A percentile compares a stretch with the other conserved stretches of the same genome.
Conservation (phyloP, 306 rosid species). For the Corylus avellana region DNA sequence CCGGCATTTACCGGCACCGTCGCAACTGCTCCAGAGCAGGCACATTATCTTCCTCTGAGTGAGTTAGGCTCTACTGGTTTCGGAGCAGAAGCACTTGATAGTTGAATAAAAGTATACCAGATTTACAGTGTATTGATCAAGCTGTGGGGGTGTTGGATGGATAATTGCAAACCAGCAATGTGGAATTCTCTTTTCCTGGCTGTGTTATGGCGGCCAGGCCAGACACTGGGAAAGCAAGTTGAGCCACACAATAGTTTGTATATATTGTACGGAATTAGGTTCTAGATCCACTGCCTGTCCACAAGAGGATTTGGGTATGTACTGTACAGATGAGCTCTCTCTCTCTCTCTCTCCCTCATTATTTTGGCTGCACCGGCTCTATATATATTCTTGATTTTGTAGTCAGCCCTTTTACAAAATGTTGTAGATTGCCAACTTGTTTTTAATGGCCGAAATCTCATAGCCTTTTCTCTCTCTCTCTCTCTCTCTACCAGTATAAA, state of each 20-base stretch:
- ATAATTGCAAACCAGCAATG: neutral
- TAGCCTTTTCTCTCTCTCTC: neutral
- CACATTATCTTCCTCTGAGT: slow-evolving; percentile 31
- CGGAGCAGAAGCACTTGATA: slow-evolving; percentile 32
- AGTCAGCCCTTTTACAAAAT: neutral
- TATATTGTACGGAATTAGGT: slow-evolving; percentile 4
- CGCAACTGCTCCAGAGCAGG: slow-evolving; percentile 38
- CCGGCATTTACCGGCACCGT: slow-evolving; percentile 43
- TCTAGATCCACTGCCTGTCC: neutral
- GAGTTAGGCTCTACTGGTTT: slow-evolving; percentile 31
- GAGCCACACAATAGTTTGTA: slow-evolving; percentile 12
- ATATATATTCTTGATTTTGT: neutral
- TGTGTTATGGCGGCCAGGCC: neutral
- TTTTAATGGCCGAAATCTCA: neutral
- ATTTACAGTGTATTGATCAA: neutral
- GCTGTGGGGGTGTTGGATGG: neutral
- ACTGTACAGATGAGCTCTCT: slow-evolving; percentile 2
- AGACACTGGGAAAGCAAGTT: neutral
- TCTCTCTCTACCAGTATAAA: too few relatives aligned
- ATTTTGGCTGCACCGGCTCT: neutral
- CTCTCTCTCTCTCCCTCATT: neutral
- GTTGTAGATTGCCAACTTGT: neutral
- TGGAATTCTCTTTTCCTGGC: neutral
- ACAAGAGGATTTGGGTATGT: neutral
- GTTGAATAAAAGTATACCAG: neutral